Evolutionary conservation across 192 early-diverging fungal species (phyloP), one percentile per base, ranked within the genome.

Genomic region (Backusella mclennaniae): DNA sequence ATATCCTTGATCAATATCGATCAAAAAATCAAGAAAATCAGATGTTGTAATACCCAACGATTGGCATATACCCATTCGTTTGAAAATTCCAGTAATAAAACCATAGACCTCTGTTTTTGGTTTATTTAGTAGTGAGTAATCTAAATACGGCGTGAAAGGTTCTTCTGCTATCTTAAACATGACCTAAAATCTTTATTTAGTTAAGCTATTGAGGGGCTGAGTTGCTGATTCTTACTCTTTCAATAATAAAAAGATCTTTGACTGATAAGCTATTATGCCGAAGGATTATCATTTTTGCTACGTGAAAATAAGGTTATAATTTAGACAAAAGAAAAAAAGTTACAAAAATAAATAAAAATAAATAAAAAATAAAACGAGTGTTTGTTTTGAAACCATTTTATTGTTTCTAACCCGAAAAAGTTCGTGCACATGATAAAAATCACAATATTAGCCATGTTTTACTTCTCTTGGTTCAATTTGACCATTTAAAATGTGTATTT

Each of bases 1-100:
- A 78, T 98, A 98, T 35, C 93, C 93, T 70, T 85, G 76, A 73
- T 93, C 92, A 56, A 98, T 89, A 71, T 96, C 95, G 31, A 95
- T 87, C 44, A 93, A 86, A 77, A 98, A 96, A 66, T 95, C 92
- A 19, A 98, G 86, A 66, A 98, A 83, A 56, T 90, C 88, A 35
- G 88, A 87, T n/a, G 84, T 80, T 7, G 89, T 79, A 31, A 91
- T 88, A 74, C 87, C 83, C 26, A 91, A 77, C 21, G 87, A 85
- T 21, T 86, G 78, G 53, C 89, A 81, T 5, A 98, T 79, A 63
- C 88, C 90, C 31, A 91, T 77, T 23, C 85, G 84, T 39, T 85
- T 83, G 80, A 98, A 93, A 79, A 95, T 91, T 56, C 92, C 92
- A 72, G 96, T 84, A 31, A 95, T 77, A 63, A 94, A 89, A 6